phyloP scores from a whole-genome alignment of 768 basidiomycete species.

The Austroboletus eburneus region DNA sequence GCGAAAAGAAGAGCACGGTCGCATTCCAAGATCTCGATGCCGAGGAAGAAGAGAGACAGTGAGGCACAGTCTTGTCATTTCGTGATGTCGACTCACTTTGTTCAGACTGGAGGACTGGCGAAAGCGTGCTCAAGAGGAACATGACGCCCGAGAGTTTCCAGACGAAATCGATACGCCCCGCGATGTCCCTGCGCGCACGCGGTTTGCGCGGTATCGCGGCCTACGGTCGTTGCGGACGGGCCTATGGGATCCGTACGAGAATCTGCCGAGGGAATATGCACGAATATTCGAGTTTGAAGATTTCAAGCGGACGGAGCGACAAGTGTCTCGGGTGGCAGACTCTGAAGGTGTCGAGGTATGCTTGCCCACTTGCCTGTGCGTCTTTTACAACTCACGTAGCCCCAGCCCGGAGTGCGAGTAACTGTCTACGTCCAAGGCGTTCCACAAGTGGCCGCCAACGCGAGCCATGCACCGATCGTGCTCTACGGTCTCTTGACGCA shows the following conservation, averaged over 20 bases:
- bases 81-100: background rate
- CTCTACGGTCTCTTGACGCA: constrained; percentile 86
- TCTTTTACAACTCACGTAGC: too few species aligned
- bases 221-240: constrained; percentile 90
- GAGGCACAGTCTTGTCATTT: constrained; percentile 31
- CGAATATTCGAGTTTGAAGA: constrained; percentile 97
- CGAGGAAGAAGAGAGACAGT: constrained; percentile 89
- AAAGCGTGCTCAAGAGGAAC: constrained; percentile 67
- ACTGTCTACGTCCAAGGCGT: constrained; percentile 73
- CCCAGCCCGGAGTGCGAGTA: constrained; percentile 78
- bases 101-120: constrained; percentile 66
- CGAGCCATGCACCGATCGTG: constrained; percentile 45
- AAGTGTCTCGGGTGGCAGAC: constrained; percentile 62
- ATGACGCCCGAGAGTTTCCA: constrained; percentile 83
- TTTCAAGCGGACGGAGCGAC: constrained; percentile 79
- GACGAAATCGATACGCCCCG: constrained; percentile 95
- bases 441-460: constrained; percentile 52
- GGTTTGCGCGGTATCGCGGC: constrained; percentile 92
- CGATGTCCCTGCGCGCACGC: constrained; percentile 68
- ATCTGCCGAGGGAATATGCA: constrained; percentile 89
- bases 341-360: constrained; percentile 70
- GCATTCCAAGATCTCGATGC: constrained; percentile 73
- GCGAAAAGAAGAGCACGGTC: constrained; percentile 47
- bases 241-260: constrained; percentile 97
- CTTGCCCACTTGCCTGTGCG: background rate